phyloP scores from a whole-genome alignment of 2,329 filamentous ascomycete genomes.

The Fusarium nisikadoi region DNA sequence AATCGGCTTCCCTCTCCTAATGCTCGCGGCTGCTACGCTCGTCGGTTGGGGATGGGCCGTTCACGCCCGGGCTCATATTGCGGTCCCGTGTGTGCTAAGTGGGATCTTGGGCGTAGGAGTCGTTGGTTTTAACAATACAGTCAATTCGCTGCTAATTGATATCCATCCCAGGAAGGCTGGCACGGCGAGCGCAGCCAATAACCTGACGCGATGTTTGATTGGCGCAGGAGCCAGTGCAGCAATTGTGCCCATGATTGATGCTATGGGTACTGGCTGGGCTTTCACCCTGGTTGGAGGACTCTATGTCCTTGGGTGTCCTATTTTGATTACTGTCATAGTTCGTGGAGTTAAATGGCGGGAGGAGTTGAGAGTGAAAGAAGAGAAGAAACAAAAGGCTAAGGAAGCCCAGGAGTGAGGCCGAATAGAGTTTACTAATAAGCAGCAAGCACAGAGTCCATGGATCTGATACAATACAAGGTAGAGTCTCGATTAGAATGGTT shows the following conservation, averaged over 20 bases:
- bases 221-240: constrained; percentile 64
- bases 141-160: constrained; percentile 65
- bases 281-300: constrained; percentile 60
- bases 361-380: constrained; percentile 44
- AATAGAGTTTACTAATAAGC: not conserved
- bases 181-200: constrained; percentile 66
- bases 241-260: constrained; percentile 62
- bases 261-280: constrained; percentile 62
- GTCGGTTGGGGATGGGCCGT: constrained; percentile 65
- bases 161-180: constrained; percentile 63
- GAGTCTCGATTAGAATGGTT: not conserved
- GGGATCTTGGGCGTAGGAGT: constrained; percentile 60
- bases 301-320: constrained; percentile 53
- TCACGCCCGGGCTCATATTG: constrained; percentile 54
- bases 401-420: not conserved
- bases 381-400: constrained; percentile 34
- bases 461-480: not conserved
- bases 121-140: constrained; percentile 65
- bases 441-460: not conserved
- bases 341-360: constrained; percentile 58
- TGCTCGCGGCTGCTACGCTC: constrained; percentile 59
- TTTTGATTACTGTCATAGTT: constrained; percentile 54
- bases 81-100: constrained; percentile 59
- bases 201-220: constrained; percentile 65
- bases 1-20: constrained; percentile 61